These are phyloP conservation scores for Fibroporia radiculosa DNA, from an alignment of 768 basidiomycete genomes.

Conservation along the genomic window DNA sequence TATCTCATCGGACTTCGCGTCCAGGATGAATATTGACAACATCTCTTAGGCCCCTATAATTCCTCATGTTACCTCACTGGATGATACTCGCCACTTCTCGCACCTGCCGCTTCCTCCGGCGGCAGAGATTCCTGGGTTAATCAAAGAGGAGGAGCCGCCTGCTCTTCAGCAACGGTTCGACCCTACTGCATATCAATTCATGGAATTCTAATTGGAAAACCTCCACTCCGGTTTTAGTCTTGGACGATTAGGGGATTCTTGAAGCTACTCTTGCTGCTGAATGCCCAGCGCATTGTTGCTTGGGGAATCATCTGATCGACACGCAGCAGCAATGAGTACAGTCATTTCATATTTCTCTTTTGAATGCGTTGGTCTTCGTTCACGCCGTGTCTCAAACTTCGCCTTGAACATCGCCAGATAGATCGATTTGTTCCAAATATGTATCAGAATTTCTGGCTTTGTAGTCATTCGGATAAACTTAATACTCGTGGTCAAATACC, in stretches of 20 bases:
- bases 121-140: constrained; percentile 77
- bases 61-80: constrained; percentile 69
- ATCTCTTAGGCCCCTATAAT: constrained; percentile 70
- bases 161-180: constrained; percentile 60
- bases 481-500: no score
- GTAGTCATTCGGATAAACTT: no score
- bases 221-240: constrained; percentile 3
- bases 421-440: no score
- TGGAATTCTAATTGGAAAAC: constrained; percentile 54
- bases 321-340: background rate
- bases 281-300: background rate
- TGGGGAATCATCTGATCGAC: background rate
- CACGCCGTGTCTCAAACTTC: no score
- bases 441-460: no score
- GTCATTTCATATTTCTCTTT: background rate
- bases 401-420: no score
- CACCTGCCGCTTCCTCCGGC: constrained; percentile 66
- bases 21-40: constrained; percentile 6
- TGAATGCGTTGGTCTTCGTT: no score
- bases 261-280: background rate
- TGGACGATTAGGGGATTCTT: background rate
- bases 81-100: constrained; percentile 84
- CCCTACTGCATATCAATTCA: constrained; percentile 61
- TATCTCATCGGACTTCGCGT: background rate
- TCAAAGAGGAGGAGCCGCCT: constrained; percentile 51